phyloP scores from a whole-genome alignment of 2,329 filamentous ascomycete species.

The Bimuria novae-zelandiae region DNA sequence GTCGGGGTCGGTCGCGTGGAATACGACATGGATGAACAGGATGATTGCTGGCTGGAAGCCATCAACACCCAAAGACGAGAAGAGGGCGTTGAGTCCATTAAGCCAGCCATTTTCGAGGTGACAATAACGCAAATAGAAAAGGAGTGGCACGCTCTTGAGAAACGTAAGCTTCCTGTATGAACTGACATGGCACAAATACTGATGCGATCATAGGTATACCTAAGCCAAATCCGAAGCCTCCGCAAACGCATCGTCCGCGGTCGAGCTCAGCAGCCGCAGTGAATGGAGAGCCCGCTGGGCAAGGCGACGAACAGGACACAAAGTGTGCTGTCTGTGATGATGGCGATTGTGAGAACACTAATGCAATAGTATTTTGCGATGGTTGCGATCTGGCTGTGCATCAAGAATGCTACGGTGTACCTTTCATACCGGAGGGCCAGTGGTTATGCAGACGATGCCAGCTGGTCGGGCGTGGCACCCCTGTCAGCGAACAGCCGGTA shows the following conservation, averaged over 20 bases:
- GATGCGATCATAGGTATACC: constrained; percentile 64
- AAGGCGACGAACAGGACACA: constrained; percentile 91
- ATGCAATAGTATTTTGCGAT: constrained; percentile 98
- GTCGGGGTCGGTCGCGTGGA: constrained; percentile 77
- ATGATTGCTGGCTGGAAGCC: constrained; percentile 91
- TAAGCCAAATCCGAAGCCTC: constrained; percentile 94
- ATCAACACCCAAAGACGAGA: constrained; percentile 78
- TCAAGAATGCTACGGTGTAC: constrained; percentile 98
- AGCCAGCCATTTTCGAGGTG: constrained; percentile 93
- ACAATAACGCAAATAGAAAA: constrained; percentile 99
- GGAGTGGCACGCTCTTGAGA: constrained; percentile 95
- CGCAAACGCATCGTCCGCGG: constrained; percentile 88
- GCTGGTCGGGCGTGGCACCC: constrained; percentile 87
- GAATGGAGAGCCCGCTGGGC: constrained; percentile 81
- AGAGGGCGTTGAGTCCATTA: constrained; percentile 78
- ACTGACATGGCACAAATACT: background rate
- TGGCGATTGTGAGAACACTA: constrained; percentile 99
- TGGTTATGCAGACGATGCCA: constrained; percentile 98
- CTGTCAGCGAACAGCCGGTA: constrained; percentile 60
- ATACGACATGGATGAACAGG: constrained; percentile 99
- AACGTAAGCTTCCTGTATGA: constrained; percentile 55
- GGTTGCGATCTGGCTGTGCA: constrained; percentile 97
- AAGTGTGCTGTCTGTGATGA: constrained; percentile 98
- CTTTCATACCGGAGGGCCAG: constrained; percentile 97
- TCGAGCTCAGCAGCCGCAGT: constrained; percentile 95